These are phyloP conservation scores for Coemansia sp. DNA, from an alignment of 192 early-diverging fungal species.

Conservation along the genomic window DNA sequence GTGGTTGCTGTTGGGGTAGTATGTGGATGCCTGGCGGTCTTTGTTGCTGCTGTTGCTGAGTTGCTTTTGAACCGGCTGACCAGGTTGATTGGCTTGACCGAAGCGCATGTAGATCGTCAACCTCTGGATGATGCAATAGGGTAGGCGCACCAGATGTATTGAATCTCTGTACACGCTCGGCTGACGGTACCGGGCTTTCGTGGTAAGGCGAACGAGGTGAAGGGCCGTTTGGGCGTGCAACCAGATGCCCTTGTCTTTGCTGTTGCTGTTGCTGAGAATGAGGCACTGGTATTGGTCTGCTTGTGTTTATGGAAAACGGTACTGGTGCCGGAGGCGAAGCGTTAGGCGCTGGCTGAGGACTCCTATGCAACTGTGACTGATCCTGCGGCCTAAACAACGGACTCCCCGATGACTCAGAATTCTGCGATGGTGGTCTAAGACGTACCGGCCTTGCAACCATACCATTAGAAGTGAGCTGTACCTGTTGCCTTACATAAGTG, in stretches of 20 bases:
- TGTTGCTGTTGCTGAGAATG: background rate
- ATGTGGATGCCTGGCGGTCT: background rate
- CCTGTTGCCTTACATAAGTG: constrained; percentile 20
- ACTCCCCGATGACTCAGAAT: no score
- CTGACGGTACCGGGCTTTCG: background rate
- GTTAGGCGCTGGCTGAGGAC: background rate
- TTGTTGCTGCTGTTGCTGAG: constrained; percentile 2
- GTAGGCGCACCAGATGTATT: background rate
- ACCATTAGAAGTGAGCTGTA: constrained; percentile 37
- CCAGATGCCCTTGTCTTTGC: background rate
- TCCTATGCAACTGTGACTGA: background rate
- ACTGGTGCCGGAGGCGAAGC: constrained; percentile 7
- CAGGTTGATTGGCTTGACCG: constrained; percentile 18
- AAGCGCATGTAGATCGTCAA: constrained; percentile 47
- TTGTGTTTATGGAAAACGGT: background rate
- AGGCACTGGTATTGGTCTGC: background rate
- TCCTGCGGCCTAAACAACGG: background rate
- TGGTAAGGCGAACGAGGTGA: constrained; percentile 26
- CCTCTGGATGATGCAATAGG: constrained; percentile 23
- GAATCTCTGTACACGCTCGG: background rate
- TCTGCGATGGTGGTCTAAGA: background rate
- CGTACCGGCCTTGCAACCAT: constrained; percentile 19
- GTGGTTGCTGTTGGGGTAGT: background rate
- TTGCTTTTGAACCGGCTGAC: background rate
- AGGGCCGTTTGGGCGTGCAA: background rate